Evolutionary conservation across 2,329 filamentous ascomycete species (phyloP), one percentile per base, ranked within the genome.

Genomic region (Westerdykella aurantiaca): DNA sequence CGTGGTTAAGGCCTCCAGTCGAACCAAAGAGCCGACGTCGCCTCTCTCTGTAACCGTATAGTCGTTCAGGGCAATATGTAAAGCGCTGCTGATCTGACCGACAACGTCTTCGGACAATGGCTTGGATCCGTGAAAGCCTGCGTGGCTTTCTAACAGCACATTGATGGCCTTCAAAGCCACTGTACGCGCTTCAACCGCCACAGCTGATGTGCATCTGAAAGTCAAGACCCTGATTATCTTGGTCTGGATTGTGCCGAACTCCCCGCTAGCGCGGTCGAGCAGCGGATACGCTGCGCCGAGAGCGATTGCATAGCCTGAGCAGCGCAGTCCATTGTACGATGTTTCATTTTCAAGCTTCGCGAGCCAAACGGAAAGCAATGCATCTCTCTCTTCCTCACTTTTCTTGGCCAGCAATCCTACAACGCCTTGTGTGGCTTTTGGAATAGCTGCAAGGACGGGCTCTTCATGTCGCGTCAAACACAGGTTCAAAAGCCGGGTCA

Each of bases 1-100:
- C 2, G 80, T 81, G 47, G 79, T 77, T 11, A 96, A 76, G 18
- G 88, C 90, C 64, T 90, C 85, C 5, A 91, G 72, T 3, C 93
- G 79, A 4, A 95, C 85, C 41, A 90, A 79, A 0, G 90, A 95
- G 5, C 93, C 93, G 39, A 97, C 78, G 59, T 98, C 93, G 13
- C 93, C 93, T 44, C 89, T 77, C 12, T 90, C 83, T 52, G 88
- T 91, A 3, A 88, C 90, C 0, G 88, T 95, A 60, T 97, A 97
- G 62, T 98, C 90, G 52, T 91, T 85, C 22, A 98, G 69, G 0
- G 83, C 70, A 22, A 57, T 56, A 22, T 65, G 58, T 6, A 70
- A 45, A 6, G 66, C 65, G 18, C 44, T 52, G 6, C 51, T 47
- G 16, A 69, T 51, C 34, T 60, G 57, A 10, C 52, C 46, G 40